These are phyloP conservation scores for Orbilia quercus DNA, from an alignment of 2,329 filamentous ascomycete species.

Conservation along the genomic window DNA sequence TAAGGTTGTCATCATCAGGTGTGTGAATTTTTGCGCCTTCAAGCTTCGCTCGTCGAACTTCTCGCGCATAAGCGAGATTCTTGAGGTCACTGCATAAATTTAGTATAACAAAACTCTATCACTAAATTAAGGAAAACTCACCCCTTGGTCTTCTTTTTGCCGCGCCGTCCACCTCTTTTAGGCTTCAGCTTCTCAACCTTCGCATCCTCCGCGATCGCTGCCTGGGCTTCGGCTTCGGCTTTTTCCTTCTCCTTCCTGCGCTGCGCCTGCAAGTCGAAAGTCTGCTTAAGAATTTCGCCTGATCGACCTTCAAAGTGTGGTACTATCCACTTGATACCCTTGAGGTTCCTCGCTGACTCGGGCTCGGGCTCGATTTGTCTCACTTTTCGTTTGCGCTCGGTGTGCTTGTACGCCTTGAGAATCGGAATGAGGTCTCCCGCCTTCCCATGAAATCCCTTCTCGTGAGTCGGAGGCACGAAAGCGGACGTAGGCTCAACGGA, in stretches of 20 bases:
- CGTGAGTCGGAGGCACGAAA: conserved; percentile 12
- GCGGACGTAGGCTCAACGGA: neutral
- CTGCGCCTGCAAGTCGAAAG: conserved; percentile 29
- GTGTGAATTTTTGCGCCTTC: conserved; percentile 51
- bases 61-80: conserved; percentile 50
- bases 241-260: conserved; percentile 37
- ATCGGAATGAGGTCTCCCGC: conserved; percentile 1
- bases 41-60: conserved; percentile 48
- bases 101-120: neutral
- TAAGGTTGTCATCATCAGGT: conserved; percentile 54
- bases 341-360: conserved; percentile 35
- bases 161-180: conserved; percentile 41
- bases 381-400: conserved; percentile 40
- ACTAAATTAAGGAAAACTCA: conserved; percentile 1
- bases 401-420: conserved; percentile 22
- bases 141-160: conserved; percentile 53
- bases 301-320: conserved; percentile 47
- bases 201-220: conserved; percentile 33
- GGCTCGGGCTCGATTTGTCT: neutral
- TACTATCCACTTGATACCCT: conserved; percentile 47
- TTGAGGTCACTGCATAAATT: conserved; percentile 41
- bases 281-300: conserved; percentile 41
- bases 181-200: conserved; percentile 33
- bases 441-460: conserved; percentile 18
- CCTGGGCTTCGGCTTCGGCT: conserved; percentile 37